phyloP scores from a whole-genome alignment of 2,329 filamentous ascomycete species.

The Curvularia verruculosa region DNA sequence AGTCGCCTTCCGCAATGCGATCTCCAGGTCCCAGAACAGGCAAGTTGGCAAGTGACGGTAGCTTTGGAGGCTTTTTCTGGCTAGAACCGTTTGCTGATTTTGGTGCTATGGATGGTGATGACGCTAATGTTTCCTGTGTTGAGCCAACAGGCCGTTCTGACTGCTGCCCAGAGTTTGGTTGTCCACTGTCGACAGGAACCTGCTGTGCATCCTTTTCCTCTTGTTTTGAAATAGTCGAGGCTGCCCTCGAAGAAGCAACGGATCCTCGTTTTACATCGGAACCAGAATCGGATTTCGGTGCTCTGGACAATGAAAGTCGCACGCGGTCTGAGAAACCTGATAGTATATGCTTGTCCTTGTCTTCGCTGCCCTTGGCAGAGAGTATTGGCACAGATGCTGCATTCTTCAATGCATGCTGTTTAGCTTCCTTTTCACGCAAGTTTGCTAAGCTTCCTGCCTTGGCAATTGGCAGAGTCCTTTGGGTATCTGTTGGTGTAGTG shows the following conservation, averaged over 20 bases:
- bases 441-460: conserved; percentile 41
- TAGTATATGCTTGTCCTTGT: conserved; percentile 29
- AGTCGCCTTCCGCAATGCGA: conserved; percentile 79
- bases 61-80: conserved; percentile 36
- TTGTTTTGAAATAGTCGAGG: conserved; percentile 14
- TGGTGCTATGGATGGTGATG: background rate
- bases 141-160: background rate
- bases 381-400: conserved; percentile 36
- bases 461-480: conserved; percentile 21
- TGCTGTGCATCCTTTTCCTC: conserved; percentile 13
- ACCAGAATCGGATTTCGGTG: conserved; percentile 33
- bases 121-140: background rate
- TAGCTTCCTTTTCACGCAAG: conserved; percentile 31
- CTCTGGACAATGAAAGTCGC: conserved; percentile 33
- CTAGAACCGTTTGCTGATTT: conserved; percentile 1
- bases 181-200: conserved; percentile 6
- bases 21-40: conserved; percentile 56
- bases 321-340: conserved; percentile 33
- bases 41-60: conserved; percentile 48
- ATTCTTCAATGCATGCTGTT: conserved; percentile 36
- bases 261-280: conserved; percentile 29
- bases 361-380: conserved; percentile 21
- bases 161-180: background rate
- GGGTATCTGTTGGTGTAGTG: conserved; percentile 3
- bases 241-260: conserved; percentile 13